phyloP scores from a whole-genome alignment of 2,329 filamentous ascomycete species.

The Ophiocordyceps robertsii region DNA sequence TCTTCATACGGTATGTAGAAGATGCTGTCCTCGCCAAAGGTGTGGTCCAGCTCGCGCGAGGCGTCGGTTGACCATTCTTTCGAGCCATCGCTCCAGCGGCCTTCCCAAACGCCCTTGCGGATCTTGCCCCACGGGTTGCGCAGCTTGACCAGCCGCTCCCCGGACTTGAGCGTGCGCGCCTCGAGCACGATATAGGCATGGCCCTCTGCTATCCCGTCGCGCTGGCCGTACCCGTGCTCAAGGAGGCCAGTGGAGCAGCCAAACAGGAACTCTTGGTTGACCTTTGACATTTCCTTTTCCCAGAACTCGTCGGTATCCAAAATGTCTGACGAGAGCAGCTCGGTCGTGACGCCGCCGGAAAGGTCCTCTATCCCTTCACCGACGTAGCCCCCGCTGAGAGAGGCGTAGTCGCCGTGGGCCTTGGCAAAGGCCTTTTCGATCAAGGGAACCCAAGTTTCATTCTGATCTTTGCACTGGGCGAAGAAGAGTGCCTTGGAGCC shows the following conservation, averaged over 20 bases:
- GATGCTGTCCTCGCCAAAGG: constrained; percentile 47
- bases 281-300: constrained; percentile 65
- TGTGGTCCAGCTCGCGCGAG: constrained; percentile 42
- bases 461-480: constrained; percentile 59
- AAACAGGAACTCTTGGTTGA: constrained; percentile 69
- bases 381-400: constrained; percentile 58
- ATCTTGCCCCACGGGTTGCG: constrained; percentile 47
- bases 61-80: constrained; percentile 48
- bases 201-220: constrained; percentile 43
- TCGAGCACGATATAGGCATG: constrained; percentile 51
- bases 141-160: constrained; percentile 43
- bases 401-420: constrained; percentile 64
- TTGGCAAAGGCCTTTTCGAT: constrained; percentile 79
- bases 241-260: constrained; percentile 55
- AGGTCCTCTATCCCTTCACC: constrained; percentile 47
- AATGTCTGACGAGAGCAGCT: constrained; percentile 56
- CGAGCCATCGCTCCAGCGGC: constrained; percentile 45
- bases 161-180: constrained; percentile 36
- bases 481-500: constrained; percentile 70
- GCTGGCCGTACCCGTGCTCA: constrained; percentile 46
- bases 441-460: constrained; percentile 72
- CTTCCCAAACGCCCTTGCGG: constrained; percentile 45
- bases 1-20: constrained; percentile 54
- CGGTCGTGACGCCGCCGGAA: constrained; percentile 56
- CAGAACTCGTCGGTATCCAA: constrained; percentile 73